Base-by-base conservation (phyloP, 768 basidiomycete species). In the Tricholoma sp. region DNA sequence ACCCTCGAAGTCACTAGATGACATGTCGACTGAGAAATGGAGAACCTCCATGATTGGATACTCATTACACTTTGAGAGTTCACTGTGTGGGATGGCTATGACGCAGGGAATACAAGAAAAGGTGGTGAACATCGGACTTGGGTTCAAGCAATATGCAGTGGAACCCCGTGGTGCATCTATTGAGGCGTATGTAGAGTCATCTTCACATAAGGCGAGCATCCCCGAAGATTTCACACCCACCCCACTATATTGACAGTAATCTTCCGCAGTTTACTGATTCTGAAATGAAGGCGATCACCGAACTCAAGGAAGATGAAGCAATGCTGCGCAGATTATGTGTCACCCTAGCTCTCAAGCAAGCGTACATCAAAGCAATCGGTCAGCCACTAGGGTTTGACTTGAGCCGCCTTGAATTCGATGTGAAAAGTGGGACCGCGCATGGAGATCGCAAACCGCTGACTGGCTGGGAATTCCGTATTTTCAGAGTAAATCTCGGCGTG, bases 391-490 rank as follows among this genome's bases (percentile, higher is more conserved):
- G 88, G 1, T 91, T 93, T 67, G 89, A 92, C 72, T 89, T 79
- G 72, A 83, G 85, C 5, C 84, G 90, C 2, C 82, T 94, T 59
- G 88, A 92, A 61, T 91, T 91, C 75, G 83, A 91, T 69, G 80
- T 92, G 48, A 85, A 61, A 11, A 78, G 79, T 36, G 74, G 81
- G 59, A 76, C 70, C 2, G 88, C 85, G 6, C 76, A 72, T 1
- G 87, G 86, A 1, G 91, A 93, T 67, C 82, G 83, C 4, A 79
- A 82, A 44, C 80, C 82, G 1, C 74, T 93, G 0, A 75, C 78
- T 17, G 91, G 91, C 0, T 94, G 91, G 91, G 91, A 94, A 67
- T 92, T 94, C 70, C 81, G 91, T 7, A 74, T 93, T 41, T 94
- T 88, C 79, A 80, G 79, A 55, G 82, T 87, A 12, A 81, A 82